Conservation (phyloP, 805 yeast species). For the Wickerhamiella kazuoi region DNA sequence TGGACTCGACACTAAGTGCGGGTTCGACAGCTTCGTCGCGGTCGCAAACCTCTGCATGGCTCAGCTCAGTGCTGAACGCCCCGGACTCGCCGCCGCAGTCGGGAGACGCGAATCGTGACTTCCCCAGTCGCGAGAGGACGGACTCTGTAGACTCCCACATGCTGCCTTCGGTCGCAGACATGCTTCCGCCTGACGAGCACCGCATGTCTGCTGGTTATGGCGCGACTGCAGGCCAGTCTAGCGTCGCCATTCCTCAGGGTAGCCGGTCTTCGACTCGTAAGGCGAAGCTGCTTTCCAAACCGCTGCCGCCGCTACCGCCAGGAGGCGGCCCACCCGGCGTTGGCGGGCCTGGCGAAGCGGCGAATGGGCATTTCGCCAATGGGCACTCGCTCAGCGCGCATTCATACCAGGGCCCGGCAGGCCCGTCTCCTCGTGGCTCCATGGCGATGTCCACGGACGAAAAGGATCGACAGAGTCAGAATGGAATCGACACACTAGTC, state of each 20-base stretch:
- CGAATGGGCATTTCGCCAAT: too few species aligned
- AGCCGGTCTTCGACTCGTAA: neutral
- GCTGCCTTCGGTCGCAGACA: conserved; percentile 4
- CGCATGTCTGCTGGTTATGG: neutral
- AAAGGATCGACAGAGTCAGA: neutral
- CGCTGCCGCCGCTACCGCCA: conserved; percentile 6
- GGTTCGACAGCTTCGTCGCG: conserved; percentile 2
- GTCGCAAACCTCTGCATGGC: conserved; percentile 8
- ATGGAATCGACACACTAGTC: neutral
- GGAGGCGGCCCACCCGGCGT: neutral
- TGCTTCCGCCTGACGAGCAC: conserved; percentile 2
- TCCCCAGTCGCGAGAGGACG: neutral
- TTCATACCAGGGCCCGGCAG: neutral
- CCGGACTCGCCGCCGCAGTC: conserved; percentile 4
- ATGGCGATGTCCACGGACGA: neutral
- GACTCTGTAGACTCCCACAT: neutral
- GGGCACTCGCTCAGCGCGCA: neutral
- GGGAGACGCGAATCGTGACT: neutral
- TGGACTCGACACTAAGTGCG: conserved; percentile 2
- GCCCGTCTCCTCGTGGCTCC: neutral
- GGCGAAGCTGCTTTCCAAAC: conserved; percentile 3
- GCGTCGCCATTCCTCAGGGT: neutral
- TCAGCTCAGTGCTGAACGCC: conserved; percentile 6
- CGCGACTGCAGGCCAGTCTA: conserved; percentile 1
- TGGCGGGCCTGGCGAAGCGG: too few species aligned